phyloP scores from a whole-genome alignment of 768 basidiomycete genomes.

The Xerocomellus dryophilus region DNA sequence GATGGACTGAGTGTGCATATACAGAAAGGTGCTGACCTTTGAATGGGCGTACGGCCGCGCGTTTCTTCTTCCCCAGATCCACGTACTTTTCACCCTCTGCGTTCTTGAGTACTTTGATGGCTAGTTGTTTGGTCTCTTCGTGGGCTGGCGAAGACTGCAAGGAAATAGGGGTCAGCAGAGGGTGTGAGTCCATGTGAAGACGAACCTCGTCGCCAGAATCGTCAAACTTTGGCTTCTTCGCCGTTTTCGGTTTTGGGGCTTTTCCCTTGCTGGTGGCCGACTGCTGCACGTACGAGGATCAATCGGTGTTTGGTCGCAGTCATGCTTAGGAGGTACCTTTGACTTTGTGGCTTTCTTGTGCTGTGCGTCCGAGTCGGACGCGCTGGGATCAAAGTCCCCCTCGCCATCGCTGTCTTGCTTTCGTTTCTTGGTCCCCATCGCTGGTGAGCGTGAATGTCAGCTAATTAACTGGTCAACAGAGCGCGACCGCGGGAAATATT shows the following conservation, averaged over 20 bases:
- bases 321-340: slow-evolving; percentile 12
- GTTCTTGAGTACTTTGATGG: slow-evolving; percentile 15
- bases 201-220: slow-evolving; percentile 6
- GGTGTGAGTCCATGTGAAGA: background rate
- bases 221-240: slow-evolving; percentile 38
- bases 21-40: slow-evolving; percentile 35
- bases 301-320: background rate
- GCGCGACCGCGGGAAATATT: slow-evolving; percentile 7
- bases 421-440: slow-evolving; percentile 21
- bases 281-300: background rate
- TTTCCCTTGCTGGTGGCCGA: slow-evolving; percentile 4
- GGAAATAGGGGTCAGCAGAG: slow-evolving; percentile 15
- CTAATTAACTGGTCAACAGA: background rate
- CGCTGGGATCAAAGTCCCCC: slow-evolving; percentile 3
- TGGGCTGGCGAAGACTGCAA: slow-evolving; percentile 13
- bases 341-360: background rate
- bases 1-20: slow-evolving; percentile 26
- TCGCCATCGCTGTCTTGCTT: slow-evolving; percentile 19
- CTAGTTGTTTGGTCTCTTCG: background rate
- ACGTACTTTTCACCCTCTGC: slow-evolving; percentile 46
- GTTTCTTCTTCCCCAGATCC: slow-evolving; percentile 70
- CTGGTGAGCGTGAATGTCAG: no score
- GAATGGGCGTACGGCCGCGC: slow-evolving; percentile 53
- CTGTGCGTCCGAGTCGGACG: slow-evolving; percentile 18
- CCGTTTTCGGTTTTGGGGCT: slow-evolving; percentile 18